A percentile compares a stretch with the other conserved stretches of the same genome.
Evolutionary conservation across 2,329 filamentous ascomycete genomes (phyloP).

Genomic region (Dactylellina cionopaga): DNA sequence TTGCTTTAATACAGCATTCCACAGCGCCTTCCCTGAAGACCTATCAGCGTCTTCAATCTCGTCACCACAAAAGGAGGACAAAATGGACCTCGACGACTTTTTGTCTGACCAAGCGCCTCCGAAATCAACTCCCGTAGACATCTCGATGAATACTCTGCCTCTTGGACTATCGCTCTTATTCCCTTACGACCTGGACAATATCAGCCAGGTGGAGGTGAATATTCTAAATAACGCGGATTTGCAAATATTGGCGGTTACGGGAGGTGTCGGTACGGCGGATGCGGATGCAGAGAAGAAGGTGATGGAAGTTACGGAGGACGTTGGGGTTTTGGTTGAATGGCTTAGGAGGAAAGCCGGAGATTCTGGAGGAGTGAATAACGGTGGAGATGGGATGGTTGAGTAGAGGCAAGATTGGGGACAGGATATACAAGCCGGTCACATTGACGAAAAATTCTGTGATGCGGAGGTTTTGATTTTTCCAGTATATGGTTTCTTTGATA

Average conservation of each 20-base stretch:
- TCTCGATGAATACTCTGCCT: slow-evolving; percentile 46
- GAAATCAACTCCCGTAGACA: slow-evolving; percentile 29
- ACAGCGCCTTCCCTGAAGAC: slow-evolving; percentile 38
- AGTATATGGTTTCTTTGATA: background rate
- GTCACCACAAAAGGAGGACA: slow-evolving; percentile 30
- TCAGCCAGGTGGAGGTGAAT: slow-evolving; percentile 41
- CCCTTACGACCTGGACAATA: slow-evolving; percentile 20
- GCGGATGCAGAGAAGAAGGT: slow-evolving; percentile 45
- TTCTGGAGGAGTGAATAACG: background rate
- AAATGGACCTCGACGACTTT: slow-evolving; percentile 51
- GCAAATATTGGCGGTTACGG: slow-evolving; percentile 23
- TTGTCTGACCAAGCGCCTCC: slow-evolving; percentile 22
- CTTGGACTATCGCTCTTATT: slow-evolving; percentile 38
- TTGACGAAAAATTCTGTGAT: background rate
- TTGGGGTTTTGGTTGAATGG: slow-evolving; percentile 53
- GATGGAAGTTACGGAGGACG: slow-evolving; percentile 52
- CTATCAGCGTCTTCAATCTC: background rate
- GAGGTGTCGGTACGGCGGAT: slow-evolving; percentile 28
- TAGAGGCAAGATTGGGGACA: background rate
- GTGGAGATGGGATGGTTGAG: slow-evolving; percentile 42
- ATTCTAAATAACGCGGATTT: slow-evolving; percentile 39
- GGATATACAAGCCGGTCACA: too few relatives aligned
- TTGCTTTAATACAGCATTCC: slow-evolving; percentile 72
- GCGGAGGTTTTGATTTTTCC: background rate
- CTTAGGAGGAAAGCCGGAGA: slow-evolving; percentile 12